These are phyloP conservation scores for Berberis thunbergii DNA, from an alignment of 164 flowering plant species.

Conservation along the genomic window DNA sequence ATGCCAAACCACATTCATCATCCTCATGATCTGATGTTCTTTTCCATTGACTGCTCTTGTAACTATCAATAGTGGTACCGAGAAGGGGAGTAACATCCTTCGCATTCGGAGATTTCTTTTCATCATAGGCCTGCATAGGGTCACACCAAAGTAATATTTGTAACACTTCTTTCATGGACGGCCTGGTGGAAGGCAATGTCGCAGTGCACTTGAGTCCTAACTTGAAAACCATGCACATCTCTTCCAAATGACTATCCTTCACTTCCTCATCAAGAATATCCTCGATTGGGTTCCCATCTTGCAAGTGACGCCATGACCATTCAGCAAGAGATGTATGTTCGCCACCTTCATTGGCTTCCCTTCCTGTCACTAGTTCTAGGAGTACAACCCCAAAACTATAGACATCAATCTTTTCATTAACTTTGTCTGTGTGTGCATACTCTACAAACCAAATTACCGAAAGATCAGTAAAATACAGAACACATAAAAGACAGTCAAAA, in stretches of 20 bases:
- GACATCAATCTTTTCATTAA: slow-evolving; percentile 70
- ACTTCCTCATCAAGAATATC: slow-evolving; percentile 47
- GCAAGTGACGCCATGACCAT: slow-evolving; percentile 58
- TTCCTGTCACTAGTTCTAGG: slow-evolving; percentile 69
- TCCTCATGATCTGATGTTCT: slow-evolving; percentile 16
- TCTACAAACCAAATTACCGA: slow-evolving; percentile 31
- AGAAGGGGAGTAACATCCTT: slow-evolving; percentile 46
- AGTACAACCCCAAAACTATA: slow-evolving; percentile 93
- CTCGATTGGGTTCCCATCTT: slow-evolving; percentile 28
- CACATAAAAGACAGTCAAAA: neutral
- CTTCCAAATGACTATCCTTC: slow-evolving; percentile 32
- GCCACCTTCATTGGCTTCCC: slow-evolving; percentile 45
- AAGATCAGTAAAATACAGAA: neutral
- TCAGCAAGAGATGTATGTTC: slow-evolving; percentile 51
- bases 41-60: slow-evolving; percentile 16
- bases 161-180: slow-evolving; percentile 75
- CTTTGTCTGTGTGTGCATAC: slow-evolving; percentile 53
- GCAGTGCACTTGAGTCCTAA: slow-evolving; percentile 72
- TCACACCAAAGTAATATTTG: slow-evolving; percentile 34
- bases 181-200: slow-evolving; percentile 42
- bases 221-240: slow-evolving; percentile 46
- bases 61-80: slow-evolving; percentile 11
- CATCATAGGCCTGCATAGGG: slow-evolving; percentile 9
- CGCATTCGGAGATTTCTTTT: slow-evolving; percentile 18
- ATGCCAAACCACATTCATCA: slow-evolving; percentile 1